A percentile compares a stretch with the other conserved stretches of the same genome.
Evolutionary conservation across 2,329 filamentous ascomycete genomes (phyloP).

Genomic region (Aspergillus sergii): DNA sequence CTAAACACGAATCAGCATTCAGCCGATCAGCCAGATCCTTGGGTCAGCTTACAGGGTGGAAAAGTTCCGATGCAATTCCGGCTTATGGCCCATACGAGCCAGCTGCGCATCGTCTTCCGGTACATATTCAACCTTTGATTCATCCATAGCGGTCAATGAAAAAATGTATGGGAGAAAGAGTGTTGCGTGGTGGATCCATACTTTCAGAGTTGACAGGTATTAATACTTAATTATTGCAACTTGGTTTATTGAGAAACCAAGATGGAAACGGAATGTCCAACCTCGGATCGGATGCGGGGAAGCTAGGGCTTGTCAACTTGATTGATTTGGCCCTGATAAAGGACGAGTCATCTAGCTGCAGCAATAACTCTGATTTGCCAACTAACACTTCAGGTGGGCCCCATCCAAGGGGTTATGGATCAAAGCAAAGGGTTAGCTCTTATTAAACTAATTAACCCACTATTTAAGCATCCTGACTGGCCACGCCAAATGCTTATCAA

Average conservation of each 20-base stretch:
- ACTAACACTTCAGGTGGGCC: not conserved
- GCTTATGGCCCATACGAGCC: conserved; percentile 57
- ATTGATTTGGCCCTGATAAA: not conserved
- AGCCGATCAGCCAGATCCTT: not conserved
- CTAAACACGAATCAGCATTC: conserved; percentile 16
- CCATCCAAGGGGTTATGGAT: not conserved
- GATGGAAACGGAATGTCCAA: conserved; percentile 18
- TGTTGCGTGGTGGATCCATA: not conserved
- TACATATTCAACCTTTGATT: conserved; percentile 3
- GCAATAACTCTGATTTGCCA: not conserved
- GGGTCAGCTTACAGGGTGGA: conserved; percentile 46
- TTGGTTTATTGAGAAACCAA: not conserved
- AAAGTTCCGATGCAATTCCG: conserved; percentile 61
- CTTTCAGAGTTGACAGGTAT: not conserved
- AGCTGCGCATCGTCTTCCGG: conserved; percentile 46
- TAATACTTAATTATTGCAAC: not conserved
- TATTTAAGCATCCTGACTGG: not conserved
- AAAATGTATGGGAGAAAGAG: not conserved
- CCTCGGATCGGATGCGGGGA: conserved; percentile 15
- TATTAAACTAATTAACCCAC: not conserved
- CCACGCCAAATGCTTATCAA: conserved; percentile 6
- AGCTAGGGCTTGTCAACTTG: not conserved
- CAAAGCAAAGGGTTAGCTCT: not conserved
- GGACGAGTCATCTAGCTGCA: not conserved
- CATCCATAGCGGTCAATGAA: conserved; percentile 11